These are phyloP conservation scores for Rugosomyces carneus DNA, from an alignment of 1,284 basidiomycete species.

Conservation along the genomic window DNA sequence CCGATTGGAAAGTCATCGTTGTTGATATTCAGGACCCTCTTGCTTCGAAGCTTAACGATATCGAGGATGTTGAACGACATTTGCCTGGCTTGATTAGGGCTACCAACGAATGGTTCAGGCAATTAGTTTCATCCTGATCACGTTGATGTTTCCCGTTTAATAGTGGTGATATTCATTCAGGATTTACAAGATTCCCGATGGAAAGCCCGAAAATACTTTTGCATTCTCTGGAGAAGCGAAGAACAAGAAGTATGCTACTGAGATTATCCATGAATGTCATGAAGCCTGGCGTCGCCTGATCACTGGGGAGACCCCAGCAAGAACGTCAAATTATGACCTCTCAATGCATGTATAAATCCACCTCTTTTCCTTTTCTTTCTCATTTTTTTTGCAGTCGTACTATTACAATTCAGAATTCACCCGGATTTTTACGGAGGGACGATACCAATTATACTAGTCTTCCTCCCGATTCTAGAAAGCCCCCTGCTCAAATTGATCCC, in stretches of 20 bases:
- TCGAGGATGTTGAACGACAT: constrained; percentile 98
- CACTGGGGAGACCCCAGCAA: constrained; percentile 70
- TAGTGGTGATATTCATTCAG: constrained; percentile 30
- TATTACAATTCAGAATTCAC: constrained; percentile 68
- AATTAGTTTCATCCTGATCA: constrained; percentile 15
- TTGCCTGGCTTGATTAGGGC: constrained; percentile 94
- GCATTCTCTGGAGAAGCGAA: constrained; percentile 99
- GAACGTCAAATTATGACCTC: constrained; percentile 67
- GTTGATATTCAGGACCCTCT: constrained; percentile 97
- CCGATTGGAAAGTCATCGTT: constrained; percentile 98
- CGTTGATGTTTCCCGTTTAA: constrained; percentile 5
- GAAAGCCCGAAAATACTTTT: constrained; percentile 98
- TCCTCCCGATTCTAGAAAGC: constrained; percentile 76
- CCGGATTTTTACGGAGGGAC: constrained; percentile 58
- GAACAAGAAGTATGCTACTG: constrained; percentile 98
- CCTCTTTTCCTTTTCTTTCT: constrained; percentile 1
- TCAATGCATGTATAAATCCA: constrained; percentile 59
- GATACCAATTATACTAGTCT: constrained; percentile 65
- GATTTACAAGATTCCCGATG: constrained; percentile 98
- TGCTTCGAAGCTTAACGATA: constrained; percentile 95
- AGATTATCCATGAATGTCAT: constrained; percentile 98
- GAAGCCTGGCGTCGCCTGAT: constrained; percentile 98
- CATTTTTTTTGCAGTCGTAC: constrained; percentile 46
- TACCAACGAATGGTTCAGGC: constrained; percentile 97
- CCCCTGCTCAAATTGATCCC: constrained; percentile 83